phyloP scores from a whole-genome alignment of 2,329 filamentous ascomycete genomes.

The Aspergillus floridensis region DNA sequence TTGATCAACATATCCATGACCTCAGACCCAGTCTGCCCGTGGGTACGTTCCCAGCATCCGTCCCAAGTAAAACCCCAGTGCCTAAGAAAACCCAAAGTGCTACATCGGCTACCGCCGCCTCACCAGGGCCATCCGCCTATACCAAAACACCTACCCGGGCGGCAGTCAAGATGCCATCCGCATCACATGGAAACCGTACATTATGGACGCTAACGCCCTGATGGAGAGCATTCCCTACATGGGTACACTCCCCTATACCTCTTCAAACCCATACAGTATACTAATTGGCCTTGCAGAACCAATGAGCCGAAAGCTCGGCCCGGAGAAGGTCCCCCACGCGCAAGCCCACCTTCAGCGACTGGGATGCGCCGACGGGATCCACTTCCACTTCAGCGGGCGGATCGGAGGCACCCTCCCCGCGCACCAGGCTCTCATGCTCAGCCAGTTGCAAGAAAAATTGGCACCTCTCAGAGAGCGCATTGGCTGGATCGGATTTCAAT shows the following conservation, averaged over 20 bases:
- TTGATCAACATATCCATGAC: constrained; percentile 19
- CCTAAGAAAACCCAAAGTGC: constrained; percentile 26
- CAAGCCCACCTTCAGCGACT: constrained; percentile 19
- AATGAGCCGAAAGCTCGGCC: constrained; percentile 18
- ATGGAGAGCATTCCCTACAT: constrained; percentile 14
- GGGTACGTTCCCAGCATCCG: constrained; percentile 6
- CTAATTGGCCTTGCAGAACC: constrained; percentile 12
- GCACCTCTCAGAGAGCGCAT: too few relatives aligned
- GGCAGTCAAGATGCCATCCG: constrained; percentile 35
- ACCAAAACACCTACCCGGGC: constrained; percentile 41
- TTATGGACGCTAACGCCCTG: constrained; percentile 29
- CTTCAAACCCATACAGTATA: not conserved
- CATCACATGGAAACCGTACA: constrained; percentile 41
- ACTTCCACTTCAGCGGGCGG: constrained; percentile 19
- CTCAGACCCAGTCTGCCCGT: constrained; percentile 35
- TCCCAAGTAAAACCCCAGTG: constrained; percentile 11
- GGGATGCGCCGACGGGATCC: constrained; percentile 14
- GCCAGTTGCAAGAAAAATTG: not conserved
- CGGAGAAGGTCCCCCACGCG: constrained; percentile 13
- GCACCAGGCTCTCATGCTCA: constrained; percentile 17
- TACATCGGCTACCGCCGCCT: constrained; percentile 43
- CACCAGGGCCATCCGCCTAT: constrained; percentile 38
- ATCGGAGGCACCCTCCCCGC: constrained; percentile 21
- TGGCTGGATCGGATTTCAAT: not conserved
- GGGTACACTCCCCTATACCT: constrained; percentile 2